Conservation (phyloP, 2,329 filamentous ascomycete species). For the Penicillium vulpinum region DNA sequence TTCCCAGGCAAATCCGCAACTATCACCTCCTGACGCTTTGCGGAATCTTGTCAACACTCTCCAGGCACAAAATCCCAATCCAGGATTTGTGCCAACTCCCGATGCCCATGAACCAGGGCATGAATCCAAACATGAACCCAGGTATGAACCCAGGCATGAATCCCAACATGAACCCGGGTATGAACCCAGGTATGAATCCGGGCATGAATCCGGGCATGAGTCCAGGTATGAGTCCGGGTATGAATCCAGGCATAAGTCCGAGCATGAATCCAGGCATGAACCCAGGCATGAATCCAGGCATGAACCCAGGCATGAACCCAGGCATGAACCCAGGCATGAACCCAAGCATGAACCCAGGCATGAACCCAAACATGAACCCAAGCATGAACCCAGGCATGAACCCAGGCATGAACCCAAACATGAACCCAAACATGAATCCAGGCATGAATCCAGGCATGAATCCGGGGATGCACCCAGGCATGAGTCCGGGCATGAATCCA, state of each 20-base stretch:
- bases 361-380: background rate
- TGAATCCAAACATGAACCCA: slow-evolving; percentile 1
- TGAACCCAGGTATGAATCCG: background rate
- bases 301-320: background rate
- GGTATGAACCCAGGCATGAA: background rate
- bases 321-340: background rate
- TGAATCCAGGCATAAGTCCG: background rate
- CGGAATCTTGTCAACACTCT: slow-evolving; percentile 52
- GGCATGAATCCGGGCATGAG: slow-evolving; percentile 22
- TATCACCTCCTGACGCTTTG: slow-evolving; percentile 58
- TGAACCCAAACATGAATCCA: background rate
- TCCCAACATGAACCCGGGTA: background rate
- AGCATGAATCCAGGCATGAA: background rate
- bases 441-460: background rate
- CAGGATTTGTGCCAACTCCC: slow-evolving; percentile 29
- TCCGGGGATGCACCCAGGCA: background rate
- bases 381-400: slow-evolving; percentile 22
- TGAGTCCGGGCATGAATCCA: background rate
- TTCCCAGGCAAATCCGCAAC: slow-evolving; percentile 53
- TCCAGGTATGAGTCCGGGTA: background rate
- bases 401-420: slow-evolving; percentile 4
- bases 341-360: background rate
- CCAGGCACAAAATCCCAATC: slow-evolving; percentile 39
- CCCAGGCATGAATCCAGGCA: background rate
- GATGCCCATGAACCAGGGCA: slow-evolving; percentile 23